These are phyloP conservation scores for Phytopythium chamaehyphon DNA, from an alignment of 352 stramenopile species.

Conservation along the genomic window DNA sequence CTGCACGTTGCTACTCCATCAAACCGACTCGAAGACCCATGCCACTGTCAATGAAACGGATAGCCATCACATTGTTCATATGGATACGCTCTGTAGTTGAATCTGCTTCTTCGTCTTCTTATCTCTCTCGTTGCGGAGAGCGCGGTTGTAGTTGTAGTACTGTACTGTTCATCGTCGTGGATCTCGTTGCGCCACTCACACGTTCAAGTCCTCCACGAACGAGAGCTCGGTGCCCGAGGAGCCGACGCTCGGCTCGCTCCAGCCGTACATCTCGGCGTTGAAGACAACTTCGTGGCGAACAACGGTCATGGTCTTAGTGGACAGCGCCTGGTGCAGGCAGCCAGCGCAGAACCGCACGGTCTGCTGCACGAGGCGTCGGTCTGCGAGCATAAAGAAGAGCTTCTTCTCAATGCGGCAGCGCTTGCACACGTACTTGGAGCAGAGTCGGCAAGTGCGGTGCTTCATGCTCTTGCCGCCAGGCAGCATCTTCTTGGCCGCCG, in stretches of 20 bases:
- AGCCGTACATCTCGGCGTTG: slow-evolving; percentile 19
- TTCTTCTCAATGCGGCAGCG: slow-evolving; percentile 18
- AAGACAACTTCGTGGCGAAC: slow-evolving; percentile 16
- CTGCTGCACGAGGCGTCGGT: slow-evolving; percentile 20
- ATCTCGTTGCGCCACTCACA: slow-evolving; percentile 6
- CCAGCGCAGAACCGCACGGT: slow-evolving; percentile 14
- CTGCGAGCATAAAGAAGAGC: slow-evolving; percentile 18
- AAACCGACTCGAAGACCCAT: too few species aligned
- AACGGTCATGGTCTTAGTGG: slow-evolving; percentile 11
- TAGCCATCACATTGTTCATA: too few species aligned
- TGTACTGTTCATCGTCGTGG: not conserved
- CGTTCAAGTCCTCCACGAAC: slow-evolving; percentile 18
- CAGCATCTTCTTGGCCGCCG: slow-evolving; percentile 11
- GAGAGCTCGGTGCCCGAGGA: slow-evolving; percentile 23
- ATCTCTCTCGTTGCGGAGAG: too few species aligned
- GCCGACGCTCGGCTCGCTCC: slow-evolving; percentile 16
- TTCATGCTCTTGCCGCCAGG: slow-evolving; percentile 7
- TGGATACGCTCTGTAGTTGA: too few species aligned
- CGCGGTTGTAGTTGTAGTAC: too few species aligned
- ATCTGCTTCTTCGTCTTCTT: too few species aligned
- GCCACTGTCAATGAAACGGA: too few species aligned
- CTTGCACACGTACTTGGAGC: slow-evolving; percentile 15
- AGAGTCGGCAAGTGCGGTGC: slow-evolving; percentile 17
- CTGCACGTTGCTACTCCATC: too few species aligned
- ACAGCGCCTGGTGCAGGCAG: slow-evolving; percentile 15